A percentile compares a stretch with the other conserved stretches of the same genome.
phyloP scores from a whole-genome alignment of 2,329 filamentous ascomycete species.

The Aspergillus felis region DNA sequence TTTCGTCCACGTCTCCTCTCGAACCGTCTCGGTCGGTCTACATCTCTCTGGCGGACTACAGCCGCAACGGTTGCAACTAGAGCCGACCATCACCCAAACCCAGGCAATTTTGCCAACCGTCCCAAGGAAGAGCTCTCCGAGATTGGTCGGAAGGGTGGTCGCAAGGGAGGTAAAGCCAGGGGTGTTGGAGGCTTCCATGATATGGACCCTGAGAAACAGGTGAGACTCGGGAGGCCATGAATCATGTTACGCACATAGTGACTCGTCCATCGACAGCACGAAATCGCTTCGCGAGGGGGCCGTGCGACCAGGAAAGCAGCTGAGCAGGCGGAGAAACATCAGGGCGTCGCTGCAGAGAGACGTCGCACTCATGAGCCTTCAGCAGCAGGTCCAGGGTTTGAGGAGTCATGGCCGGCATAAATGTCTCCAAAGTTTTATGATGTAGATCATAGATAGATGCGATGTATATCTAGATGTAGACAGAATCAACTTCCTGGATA shows the following conservation, averaged over 20 bases:
- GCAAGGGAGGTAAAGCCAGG: slow-evolving; percentile 24
- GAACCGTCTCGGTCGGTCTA: not conserved
- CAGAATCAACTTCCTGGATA: too few relatives aligned
- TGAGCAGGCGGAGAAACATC: slow-evolving; percentile 5
- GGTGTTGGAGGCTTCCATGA: slow-evolving; percentile 25
- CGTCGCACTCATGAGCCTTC: slow-evolving; percentile 9
- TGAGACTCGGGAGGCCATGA: slow-evolving; percentile 3
- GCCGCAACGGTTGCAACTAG: slow-evolving; percentile 10
- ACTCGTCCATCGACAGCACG: slow-evolving; percentile 13
- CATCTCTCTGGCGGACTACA: not conserved
- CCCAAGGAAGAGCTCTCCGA: slow-evolving; percentile 21
- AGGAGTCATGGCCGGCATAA: slow-evolving; percentile 14
- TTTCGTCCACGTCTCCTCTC: not conserved
- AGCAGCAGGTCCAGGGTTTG: slow-evolving; percentile 18
- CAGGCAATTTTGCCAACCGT: slow-evolving; percentile 35
- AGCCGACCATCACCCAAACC: slow-evolving; percentile 20
- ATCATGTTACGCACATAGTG: not conserved
- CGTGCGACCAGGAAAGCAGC: slow-evolving; percentile 14
- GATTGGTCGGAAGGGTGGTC: slow-evolving; percentile 24
- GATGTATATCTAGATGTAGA: not conserved
- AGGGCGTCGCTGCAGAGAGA: not conserved
- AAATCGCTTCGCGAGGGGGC: slow-evolving; percentile 24
- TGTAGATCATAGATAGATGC: not conserved
- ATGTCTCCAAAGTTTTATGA: not conserved
- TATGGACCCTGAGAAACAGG: slow-evolving; percentile 29